Conservation (phyloP, 108 stramenopile genomes). For the Stephanodiscus minutulus region DNA sequence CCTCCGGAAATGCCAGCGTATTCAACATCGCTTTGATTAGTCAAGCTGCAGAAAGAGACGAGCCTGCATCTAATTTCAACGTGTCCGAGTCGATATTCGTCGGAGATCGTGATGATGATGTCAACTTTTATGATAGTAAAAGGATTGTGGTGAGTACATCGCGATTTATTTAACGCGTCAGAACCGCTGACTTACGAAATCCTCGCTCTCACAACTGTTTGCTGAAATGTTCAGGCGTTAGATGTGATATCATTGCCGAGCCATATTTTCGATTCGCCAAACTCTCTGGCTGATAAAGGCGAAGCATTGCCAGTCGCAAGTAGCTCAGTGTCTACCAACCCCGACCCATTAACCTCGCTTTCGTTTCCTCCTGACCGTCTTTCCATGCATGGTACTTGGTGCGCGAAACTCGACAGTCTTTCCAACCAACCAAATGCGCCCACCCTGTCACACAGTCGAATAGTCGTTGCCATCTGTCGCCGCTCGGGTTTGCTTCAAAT, state of each 20-base stretch:
- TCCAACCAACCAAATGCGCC: neutral
- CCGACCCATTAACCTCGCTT: slow-evolving; percentile 30
- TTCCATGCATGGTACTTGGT: slow-evolving; percentile 53
- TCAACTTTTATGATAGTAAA: slow-evolving; percentile 52
- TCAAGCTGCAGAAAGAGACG: neutral
- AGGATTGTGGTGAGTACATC: slow-evolving; percentile 57
- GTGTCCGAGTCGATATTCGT: slow-evolving; percentile 41
- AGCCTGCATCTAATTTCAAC: slow-evolving; percentile 7
- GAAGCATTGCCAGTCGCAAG: slow-evolving; percentile 2
- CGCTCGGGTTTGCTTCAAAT: slow-evolving; percentile 77
- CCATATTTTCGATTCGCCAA: slow-evolving; percentile 33
- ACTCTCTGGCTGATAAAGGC: neutral
- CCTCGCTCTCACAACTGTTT: slow-evolving; percentile 17
- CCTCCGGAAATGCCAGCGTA: slow-evolving; percentile 55
- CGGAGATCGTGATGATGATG: slow-evolving; percentile 43
- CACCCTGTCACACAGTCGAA: slow-evolving; percentile 21
- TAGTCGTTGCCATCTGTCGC: slow-evolving; percentile 62
- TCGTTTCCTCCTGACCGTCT: slow-evolving; percentile 49
- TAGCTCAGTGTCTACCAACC: neutral
- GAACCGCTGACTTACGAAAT: slow-evolving; percentile 46
- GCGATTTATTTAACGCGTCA: neutral
- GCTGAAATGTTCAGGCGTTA: slow-evolving; percentile 5
- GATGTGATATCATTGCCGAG: slow-evolving; percentile 38
- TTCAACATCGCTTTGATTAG: slow-evolving; percentile 31
- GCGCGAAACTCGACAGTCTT: slow-evolving; percentile 16